phyloP scores from a whole-genome alignment of 116 monocot genomes.

The Cymodocea nodosa region DNA sequence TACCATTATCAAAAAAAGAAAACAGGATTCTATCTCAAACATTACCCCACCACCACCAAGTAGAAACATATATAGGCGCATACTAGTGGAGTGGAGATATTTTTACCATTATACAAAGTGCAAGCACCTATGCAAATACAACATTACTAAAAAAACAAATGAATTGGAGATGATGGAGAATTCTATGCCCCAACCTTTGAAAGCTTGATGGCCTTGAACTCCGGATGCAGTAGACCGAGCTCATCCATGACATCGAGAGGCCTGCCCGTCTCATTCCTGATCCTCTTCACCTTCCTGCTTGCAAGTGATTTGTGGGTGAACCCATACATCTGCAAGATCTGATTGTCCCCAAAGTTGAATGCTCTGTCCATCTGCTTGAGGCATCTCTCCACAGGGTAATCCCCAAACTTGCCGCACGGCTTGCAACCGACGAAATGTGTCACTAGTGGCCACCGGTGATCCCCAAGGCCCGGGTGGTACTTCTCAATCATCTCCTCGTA shows the following conservation, averaged over 20 bases:
- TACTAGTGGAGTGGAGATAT: neutral
- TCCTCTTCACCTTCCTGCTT: constrained; percentile 57
- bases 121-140: neutral
- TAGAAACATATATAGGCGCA: neutral
- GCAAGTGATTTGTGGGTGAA: constrained; percentile 60
- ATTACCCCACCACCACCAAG: neutral
- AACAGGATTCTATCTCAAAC: neutral
- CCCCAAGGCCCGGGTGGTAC: constrained; percentile 61
- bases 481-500: constrained; percentile 90
- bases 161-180: neutral
- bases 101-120: neutral
- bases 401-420: constrained; percentile 74
- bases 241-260: constrained; percentile 58
- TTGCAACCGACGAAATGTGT: constrained; percentile 85
- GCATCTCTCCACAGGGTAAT: constrained; percentile 74
- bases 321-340: constrained; percentile 77
- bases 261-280: constrained; percentile 51
- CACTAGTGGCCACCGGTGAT: constrained; percentile 84
- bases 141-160: neutral
- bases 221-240: constrained; percentile 49
- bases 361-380: constrained; percentile 88
- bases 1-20: no score
- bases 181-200: neutral
- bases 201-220: constrained; percentile 22
- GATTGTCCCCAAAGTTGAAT: constrained; percentile 85